Base-by-base conservation (phyloP, 176 grass and related monocot genomes). In the Rhynchospora tenuis region DNA sequence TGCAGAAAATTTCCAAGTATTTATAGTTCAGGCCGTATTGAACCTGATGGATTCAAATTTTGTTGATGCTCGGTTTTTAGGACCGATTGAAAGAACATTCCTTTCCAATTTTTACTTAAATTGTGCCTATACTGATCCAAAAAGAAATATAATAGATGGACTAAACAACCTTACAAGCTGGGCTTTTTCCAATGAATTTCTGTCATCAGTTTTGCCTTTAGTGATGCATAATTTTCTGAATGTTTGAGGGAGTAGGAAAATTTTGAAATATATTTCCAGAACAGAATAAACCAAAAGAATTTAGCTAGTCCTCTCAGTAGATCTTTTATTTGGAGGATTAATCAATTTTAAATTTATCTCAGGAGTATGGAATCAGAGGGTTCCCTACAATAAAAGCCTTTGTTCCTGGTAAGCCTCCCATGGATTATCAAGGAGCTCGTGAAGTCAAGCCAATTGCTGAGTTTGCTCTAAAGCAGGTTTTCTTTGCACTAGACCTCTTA, bases 341-440 rank as follows among this genome's bases (percentile, higher is more conserved):
- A 77, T 2, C 13, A 19, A 29, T 54, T 38, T 76, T 16, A 77
- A 78, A 67, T 52, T 86, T 78, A 64, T 78, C 79, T 12, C 59
- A 99, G 97, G 93, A 99, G 87, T 94, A 96, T 92, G 97, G 97
- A 79, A 96, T 99, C 74, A 84, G 6, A 63, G 97, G 91, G 77
- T 99, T 94, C 83, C 97, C 97, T 85, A 94, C 97, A 73, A 96
- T 99, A 70, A 99, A 99, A 83, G 91, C 89, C 3, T 99, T 99
- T 86, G 65, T 69, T 83, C 97, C 97, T 88, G 97, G 97, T 20
- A 99, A 99, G 84, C 88, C 88, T 56, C 89, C 97, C 88, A 78
- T 96, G 27, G 97, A 99, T 89, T 99, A 99, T 93, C 81, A 93
- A 88, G 97, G 97, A 73, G 97, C 81, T 79, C 92, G 91, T 83